Conservation (phyloP, 768 basidiomycete genomes). For the Podaxis rugospora region DNA sequence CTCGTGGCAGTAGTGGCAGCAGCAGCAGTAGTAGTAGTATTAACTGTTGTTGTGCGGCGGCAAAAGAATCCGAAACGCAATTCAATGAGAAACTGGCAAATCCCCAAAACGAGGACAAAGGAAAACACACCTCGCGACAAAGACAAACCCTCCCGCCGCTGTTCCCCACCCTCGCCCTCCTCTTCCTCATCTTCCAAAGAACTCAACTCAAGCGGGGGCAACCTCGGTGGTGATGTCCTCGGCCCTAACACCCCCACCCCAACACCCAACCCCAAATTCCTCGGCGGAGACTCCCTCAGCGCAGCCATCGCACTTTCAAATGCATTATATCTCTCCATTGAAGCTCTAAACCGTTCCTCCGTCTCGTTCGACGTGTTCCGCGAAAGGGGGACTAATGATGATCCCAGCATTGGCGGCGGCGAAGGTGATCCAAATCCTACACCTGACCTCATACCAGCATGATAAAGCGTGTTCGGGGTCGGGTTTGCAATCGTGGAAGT, state of each 20-base stretch:
- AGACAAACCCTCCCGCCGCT: background rate
- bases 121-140: background rate
- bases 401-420: no score
- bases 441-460: background rate
- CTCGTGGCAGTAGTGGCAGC: background rate
- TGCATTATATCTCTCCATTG: slow-evolving; percentile 9
- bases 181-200: background rate
- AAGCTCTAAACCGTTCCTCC: slow-evolving; percentile 3
- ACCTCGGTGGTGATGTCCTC: slow-evolving; percentile 6
- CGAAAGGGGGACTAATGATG: background rate
- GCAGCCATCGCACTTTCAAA: slow-evolving; percentile 9
- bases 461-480: background rate
- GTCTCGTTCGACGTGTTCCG: background rate
- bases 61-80: background rate
- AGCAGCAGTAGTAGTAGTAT: background rate
- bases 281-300: slow-evolving; percentile 1
- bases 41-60: background rate
- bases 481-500: background rate
- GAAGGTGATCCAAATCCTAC: background rate
- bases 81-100: background rate
- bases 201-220: slow-evolving; percentile 10
- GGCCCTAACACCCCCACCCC: background rate
- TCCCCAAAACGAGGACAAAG: background rate
- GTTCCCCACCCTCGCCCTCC: background rate
- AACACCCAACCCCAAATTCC: background rate